A percentile compares a stretch with the other conserved stretches of the same genome.
Evolutionary conservation across 192 early-diverging fungal species (phyloP).

Genomic region (Gryganskiella cystojenkinii): DNA sequence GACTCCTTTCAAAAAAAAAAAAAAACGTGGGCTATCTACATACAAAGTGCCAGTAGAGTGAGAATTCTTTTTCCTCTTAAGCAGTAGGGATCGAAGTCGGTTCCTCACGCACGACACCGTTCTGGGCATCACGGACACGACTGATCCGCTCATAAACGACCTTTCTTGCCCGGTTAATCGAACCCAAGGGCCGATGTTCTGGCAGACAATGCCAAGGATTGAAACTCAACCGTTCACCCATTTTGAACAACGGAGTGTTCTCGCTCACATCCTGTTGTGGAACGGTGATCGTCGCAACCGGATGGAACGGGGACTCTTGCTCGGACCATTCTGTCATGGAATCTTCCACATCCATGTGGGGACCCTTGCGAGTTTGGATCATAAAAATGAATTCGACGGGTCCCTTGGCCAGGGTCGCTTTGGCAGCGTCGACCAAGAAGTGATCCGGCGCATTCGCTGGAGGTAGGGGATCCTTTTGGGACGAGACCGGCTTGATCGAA

Average conservation of each 20-base stretch:
- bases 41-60: no score
- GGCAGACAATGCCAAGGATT: constrained; percentile 5
- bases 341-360: constrained; percentile 30
- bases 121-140: neutral
- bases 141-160: constrained; percentile 8
- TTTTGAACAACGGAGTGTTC: no score
- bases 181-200: neutral
- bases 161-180: neutral
- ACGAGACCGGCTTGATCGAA: constrained; percentile 21
- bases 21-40: no score
- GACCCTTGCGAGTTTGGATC: constrained; percentile 15
- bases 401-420: neutral
- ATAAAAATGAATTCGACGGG: constrained; percentile 27
- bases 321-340: constrained; percentile 1
- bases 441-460: constrained; percentile 1
- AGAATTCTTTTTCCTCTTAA: no score
- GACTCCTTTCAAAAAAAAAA: no score
- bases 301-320: neutral
- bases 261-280: constrained; percentile 1
- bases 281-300: neutral
- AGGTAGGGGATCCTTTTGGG: constrained; percentile 4
- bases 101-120: constrained; percentile 1
- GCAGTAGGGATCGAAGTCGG: no score
- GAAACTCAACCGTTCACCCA: neutral
- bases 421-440: constrained; percentile 23